A percentile compares a stretch with the other conserved stretches of the same genome.
Conservation (phyloP, 805 yeast genomes). For the Myxozyma mucilagina region DNA sequence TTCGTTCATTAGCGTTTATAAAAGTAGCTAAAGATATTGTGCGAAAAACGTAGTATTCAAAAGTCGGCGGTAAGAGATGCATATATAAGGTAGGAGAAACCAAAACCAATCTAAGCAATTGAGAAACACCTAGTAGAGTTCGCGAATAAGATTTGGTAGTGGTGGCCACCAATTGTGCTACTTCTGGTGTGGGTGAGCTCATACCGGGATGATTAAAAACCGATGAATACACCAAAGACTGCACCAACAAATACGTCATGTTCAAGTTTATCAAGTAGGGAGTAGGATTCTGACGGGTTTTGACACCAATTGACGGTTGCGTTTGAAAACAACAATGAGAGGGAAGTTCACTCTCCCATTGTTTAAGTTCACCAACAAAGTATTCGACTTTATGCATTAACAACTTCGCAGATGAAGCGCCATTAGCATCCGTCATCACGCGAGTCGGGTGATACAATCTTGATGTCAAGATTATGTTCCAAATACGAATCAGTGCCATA, state of each 20-base stretch:
- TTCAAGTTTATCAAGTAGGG: constrained; percentile 16
- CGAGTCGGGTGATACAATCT: constrained; percentile 3
- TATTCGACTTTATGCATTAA: constrained; percentile 1
- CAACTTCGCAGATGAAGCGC: background rate
- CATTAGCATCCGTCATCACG: background rate
- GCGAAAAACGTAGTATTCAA: constrained; percentile 13
- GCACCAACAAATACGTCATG: constrained; percentile 13
- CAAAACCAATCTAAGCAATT: constrained; percentile 2
- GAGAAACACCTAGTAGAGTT: constrained; percentile 1
- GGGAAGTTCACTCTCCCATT: constrained; percentile 17
- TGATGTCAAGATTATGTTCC: constrained; percentile 10
- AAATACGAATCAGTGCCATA: constrained; percentile 10
- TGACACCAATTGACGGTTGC: background rate
- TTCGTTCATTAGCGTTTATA: background rate
- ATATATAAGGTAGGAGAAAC: background rate
- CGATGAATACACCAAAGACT: constrained; percentile 8
- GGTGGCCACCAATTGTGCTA: background rate
- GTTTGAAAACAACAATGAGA: constrained; percentile 1
- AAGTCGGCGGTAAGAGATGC: constrained; percentile 13
- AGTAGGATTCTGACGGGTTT: background rate
- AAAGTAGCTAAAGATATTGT: constrained; percentile 2
- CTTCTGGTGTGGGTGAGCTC: background rate
- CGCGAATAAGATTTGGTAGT: constrained; percentile 2
- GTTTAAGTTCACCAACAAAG: constrained; percentile 4
- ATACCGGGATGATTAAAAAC: constrained; percentile 10